Percentiles rank a stretch among this genome's conserved stretches.
These are phyloP conservation scores for Groenewaldozyma auringiensis DNA, from an alignment of 1,139 yeast genomes.

Conservation along the genomic window DNA sequence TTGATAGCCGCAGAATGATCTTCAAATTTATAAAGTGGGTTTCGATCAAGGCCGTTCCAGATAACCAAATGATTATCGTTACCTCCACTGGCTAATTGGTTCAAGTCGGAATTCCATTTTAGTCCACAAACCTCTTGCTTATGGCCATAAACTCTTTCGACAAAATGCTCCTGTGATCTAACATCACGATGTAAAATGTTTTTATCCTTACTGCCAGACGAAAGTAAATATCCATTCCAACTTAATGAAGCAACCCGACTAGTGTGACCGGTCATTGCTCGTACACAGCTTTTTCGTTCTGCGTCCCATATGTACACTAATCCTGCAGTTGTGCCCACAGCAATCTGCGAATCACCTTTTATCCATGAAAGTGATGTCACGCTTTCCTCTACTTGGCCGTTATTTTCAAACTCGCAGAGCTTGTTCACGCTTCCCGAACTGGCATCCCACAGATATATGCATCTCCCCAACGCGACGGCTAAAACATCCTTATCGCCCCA, in stretches of 20 bases:
- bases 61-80: conserved; percentile 73
- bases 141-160: conserved; percentile 65
- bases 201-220: conserved; percentile 84
- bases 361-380: conserved; percentile 91
- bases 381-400: conserved; percentile 38
- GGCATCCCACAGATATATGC: conserved; percentile 90
- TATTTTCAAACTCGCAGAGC: conserved; percentile 54
- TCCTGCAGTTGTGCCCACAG: conserved; percentile 85
- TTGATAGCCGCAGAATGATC: conserved; percentile 95
- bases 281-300: conserved; percentile 59
- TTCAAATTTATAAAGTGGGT: conserved; percentile 63
- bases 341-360: conserved; percentile 72
- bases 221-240: conserved; percentile 87
- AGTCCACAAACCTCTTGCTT: conserved; percentile 95
- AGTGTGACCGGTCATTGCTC: conserved; percentile 90
- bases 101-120: conserved; percentile 86
- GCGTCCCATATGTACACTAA: conserved; percentile 95
- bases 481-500: conserved; percentile 91
- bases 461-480: conserved; percentile 85
- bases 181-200: conserved; percentile 86
- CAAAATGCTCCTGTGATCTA: conserved; percentile 74
- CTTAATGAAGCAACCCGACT: conserved; percentile 80
- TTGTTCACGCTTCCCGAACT: conserved; percentile 76
- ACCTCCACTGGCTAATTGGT: conserved; percentile 48
- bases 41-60: conserved; percentile 73